Evolutionary conservation across 2,329 filamentous ascomycete species (phyloP).

Genomic region (Thyridium curvatum): DNA sequence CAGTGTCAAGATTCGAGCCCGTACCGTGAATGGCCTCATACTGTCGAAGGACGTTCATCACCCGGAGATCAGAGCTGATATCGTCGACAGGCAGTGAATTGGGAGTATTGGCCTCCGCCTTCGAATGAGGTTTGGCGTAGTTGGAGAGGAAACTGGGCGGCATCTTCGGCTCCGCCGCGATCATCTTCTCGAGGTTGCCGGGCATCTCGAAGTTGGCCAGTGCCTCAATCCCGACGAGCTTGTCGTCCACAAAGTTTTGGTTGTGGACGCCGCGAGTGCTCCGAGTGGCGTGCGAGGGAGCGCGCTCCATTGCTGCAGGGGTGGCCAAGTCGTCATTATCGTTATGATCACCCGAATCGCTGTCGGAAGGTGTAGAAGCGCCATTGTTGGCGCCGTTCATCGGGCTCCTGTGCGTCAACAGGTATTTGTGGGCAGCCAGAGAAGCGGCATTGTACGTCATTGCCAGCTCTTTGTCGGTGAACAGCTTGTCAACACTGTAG

Average conservation of each 20-base stretch:
- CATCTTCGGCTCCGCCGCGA: constrained; percentile 51
- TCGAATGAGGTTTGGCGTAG: constrained; percentile 52
- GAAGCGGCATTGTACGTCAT: constrained; percentile 60
- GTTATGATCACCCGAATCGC: constrained; percentile 45
- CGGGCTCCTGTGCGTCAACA: constrained; percentile 49
- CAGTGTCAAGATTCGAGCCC: constrained; percentile 49
- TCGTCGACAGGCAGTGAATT: constrained; percentile 44
- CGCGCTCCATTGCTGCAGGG: constrained; percentile 53
- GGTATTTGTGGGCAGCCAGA: constrained; percentile 54
- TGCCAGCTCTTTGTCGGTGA: constrained; percentile 62
- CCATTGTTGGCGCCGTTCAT: constrained; percentile 41
- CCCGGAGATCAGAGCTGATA: constrained; percentile 46
- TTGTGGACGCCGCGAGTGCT: constrained; percentile 45
- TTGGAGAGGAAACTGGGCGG: constrained; percentile 50
- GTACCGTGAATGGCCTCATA: constrained; percentile 47
- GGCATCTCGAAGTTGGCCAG: constrained; percentile 54
- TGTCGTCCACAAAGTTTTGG: constrained; percentile 52
- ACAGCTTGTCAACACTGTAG: constrained; percentile 64
- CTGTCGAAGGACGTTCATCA: constrained; percentile 52
- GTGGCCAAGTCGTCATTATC: constrained; percentile 43
- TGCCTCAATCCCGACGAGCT: constrained; percentile 52
- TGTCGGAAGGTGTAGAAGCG: constrained; percentile 45
- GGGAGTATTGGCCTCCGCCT: constrained; percentile 51
- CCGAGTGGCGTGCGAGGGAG: constrained; percentile 57
- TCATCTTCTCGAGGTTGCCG: constrained; percentile 50